Evolutionary conservation across 805 yeast genomes (phyloP), one percentile per base, ranked within the genome.

Genomic region (Kodamaea sagamina): DNA sequence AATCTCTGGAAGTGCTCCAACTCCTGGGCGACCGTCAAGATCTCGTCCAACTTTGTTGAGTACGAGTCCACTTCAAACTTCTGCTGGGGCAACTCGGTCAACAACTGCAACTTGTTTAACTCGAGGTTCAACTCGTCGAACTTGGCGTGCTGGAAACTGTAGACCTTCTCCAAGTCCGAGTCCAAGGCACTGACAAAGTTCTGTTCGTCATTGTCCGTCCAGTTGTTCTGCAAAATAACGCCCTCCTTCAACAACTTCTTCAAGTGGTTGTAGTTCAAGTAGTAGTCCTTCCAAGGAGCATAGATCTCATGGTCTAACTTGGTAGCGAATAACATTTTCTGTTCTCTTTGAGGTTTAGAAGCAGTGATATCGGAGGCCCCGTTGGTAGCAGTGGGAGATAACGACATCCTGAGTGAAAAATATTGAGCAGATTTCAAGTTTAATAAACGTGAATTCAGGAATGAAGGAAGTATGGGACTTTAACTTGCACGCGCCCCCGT

Each of bases 1-100:
- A 92, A 67, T 57, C 99, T 77, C 32, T 95, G 84, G 68, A 93
- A 93, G 59, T 81, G 87, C 62, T 90, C 97, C 53, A 93, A 72
- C 57, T 88, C 92, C 55, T 86, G 87, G 8, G 98, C 87, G 53
- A 79, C 75, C 8, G 81, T 75, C 47, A 93, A 71, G 19, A 83
- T 69, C 47, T 81, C 81, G 58, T 93, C 99, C 52, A 93, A 72
- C 43, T 80, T 78, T 25, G 65, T 64, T 54, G 86, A 88, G 55
- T 89, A 85, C 17, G 65, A 54, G 24, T 71, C 74, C 47, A 86
- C 77, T 48, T 88, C 84, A 49, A 86, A 75, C 35, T 58, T 53
- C 13, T 53, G 50, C 8, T 57, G 51, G 6, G 65, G 57, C 9
- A 58, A 59, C 41, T 73, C 58, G 15, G 87, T 78, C 47, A 74